A percentile compares a stretch with the other conserved stretches of the same genome.
Evolutionary conservation across 176 grass and related monocot species (phyloP).

Genomic region (Eleusine indica): DNA sequence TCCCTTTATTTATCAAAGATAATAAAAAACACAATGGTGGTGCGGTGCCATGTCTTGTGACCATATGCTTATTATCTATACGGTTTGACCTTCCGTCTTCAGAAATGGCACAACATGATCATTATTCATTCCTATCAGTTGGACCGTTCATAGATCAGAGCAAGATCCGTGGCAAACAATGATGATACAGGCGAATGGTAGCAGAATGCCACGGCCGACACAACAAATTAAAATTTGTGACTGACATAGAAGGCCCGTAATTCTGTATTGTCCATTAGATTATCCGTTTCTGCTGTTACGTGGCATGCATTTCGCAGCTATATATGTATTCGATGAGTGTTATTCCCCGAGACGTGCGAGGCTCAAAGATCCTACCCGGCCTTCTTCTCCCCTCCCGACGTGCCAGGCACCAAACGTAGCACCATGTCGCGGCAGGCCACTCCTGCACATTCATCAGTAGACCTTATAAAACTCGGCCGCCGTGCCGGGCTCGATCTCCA

Average conservation of each 20-base stretch:
- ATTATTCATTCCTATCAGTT: background rate
- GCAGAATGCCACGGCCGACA: background rate
- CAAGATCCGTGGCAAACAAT: background rate
- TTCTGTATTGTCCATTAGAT: background rate
- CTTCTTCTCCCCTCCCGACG: slow-evolving; percentile 33
- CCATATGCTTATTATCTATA: background rate
- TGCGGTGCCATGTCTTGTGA: slow-evolving; percentile 22
- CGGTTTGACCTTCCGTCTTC: background rate
- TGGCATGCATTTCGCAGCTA: slow-evolving; percentile 3
- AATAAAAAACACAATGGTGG: background rate
- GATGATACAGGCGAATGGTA: background rate
- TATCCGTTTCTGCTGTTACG: background rate
- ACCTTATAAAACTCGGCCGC: slow-evolving; percentile 44
- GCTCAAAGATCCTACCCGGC: slow-evolving; percentile 36
- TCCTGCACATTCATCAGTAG: background rate
- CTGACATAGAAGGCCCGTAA: background rate
- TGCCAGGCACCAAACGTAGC: slow-evolving; percentile 49
- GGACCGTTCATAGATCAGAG: background rate
- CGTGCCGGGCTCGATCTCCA: slow-evolving; percentile 22
- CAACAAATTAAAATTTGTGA: background rate
- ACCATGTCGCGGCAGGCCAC: slow-evolving; percentile 37
- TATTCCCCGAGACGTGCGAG: slow-evolving; percentile 53
- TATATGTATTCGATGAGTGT: background rate
- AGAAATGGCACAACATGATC: background rate
- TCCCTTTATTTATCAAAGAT: background rate